Base-by-base conservation (phyloP, 2,329 filamentous ascomycete species). In the Pyricularia sp. region DNA sequence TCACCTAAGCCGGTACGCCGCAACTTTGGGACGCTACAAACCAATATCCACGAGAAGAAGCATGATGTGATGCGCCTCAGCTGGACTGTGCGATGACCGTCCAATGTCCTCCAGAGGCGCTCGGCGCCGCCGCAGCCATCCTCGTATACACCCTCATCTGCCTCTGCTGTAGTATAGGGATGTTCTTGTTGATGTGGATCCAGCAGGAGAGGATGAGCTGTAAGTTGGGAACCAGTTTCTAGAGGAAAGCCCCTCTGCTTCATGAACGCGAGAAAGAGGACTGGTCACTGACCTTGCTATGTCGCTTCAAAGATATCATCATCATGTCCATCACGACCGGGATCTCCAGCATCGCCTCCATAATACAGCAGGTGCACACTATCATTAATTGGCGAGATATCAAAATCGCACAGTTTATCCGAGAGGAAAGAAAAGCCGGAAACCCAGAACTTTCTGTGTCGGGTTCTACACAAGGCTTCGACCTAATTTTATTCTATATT, bases 401-500 rank as follows among this genome's bases (percentile, higher is more conserved):
- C 69, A 78, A 78, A 68, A 68, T 71, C 4, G 71, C 67, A 5
- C 75, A 81, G 63, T 78, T 76, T 64, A 65, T 75, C 5, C 72
- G 78, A 66, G 69, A 75, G 2, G 66, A 74, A 9, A 64, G 68
- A 22, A 72, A 77, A 62, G 61, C 74, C 5, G 74, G 73, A 3
- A 75, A 73, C 33, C 76, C 78, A 6, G 77, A 78, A 61, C 67
- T 81, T 12, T 75, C 75, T 35, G 73, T 81, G 62, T 73, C 77
- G 9, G 77, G 78, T 19, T 71, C 73, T 12, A 78, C 78, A 5
- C 72, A 72, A 6, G 76, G 75, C 4, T 57, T 78, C 3, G 79
- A 81, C 64, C 70, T 78, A 7, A 72, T 75, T 0, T 70, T 82
- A 2, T 82, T 78, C 67, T 81, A 78, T 65, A 80, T 82, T 66